These are phyloP conservation scores for Rhynchospora breviuscula DNA, from an alignment of 176 grass and related monocot genomes.

Conservation along the genomic window DNA sequence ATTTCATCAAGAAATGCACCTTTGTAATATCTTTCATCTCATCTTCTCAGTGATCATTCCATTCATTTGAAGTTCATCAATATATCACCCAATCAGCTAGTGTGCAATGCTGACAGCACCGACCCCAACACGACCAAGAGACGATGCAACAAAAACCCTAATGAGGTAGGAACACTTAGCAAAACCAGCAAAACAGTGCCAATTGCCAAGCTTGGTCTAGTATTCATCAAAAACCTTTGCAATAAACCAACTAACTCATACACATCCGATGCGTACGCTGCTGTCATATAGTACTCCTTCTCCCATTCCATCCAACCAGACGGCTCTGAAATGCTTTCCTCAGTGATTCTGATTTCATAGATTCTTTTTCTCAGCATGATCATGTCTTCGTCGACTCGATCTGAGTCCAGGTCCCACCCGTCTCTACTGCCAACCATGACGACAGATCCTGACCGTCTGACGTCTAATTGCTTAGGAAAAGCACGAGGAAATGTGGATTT, in stretches of 20 bases:
- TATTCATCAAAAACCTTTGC: conserved; percentile 24
- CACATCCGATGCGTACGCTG: conserved; percentile 27
- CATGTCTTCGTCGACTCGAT: conserved; percentile 33
- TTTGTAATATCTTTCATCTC: background rate
- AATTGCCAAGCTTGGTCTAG: conserved; percentile 26
- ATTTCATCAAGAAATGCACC: background rate
- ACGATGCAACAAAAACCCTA: conserved; percentile 4
- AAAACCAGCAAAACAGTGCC: conserved; percentile 9
- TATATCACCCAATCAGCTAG: background rate
- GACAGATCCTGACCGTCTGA: background rate
- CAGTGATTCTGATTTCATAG: conserved; percentile 34
- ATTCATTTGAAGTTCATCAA: background rate
- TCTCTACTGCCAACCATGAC: background rate
- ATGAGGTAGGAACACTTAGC: conserved; percentile 25
- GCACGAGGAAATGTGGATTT: background rate
- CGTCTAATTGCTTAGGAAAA: background rate
- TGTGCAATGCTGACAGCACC: conserved; percentile 20
- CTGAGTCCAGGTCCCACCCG: background rate
- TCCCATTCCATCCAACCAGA: conserved; percentile 40
- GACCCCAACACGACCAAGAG: background rate
- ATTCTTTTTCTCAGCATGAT: conserved; percentile 36
- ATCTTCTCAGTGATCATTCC: background rate
- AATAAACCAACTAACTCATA: conserved; percentile 22
- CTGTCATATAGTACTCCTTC: conserved; percentile 34
- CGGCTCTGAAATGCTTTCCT: conserved; percentile 10